A percentile compares a stretch with the other conserved stretches of the same genome.
phyloP scores from a whole-genome alignment of 2,329 filamentous ascomycete species.

The Leptographium galeiforme region DNA sequence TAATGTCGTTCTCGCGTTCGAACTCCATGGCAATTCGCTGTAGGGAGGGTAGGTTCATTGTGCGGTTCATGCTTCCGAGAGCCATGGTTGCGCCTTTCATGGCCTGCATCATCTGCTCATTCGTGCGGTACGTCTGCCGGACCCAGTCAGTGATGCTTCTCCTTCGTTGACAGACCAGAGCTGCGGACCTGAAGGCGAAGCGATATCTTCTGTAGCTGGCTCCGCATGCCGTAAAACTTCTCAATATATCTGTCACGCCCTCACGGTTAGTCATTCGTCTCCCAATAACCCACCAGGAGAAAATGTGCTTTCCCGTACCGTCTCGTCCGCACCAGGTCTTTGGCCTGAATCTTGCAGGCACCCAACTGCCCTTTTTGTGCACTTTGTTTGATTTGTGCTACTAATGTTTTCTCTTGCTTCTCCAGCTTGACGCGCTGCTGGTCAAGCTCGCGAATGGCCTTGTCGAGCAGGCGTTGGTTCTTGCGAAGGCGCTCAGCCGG shows the following conservation, averaged over 20 bases:
- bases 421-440: conserved; percentile 91
- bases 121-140: conserved; percentile 78
- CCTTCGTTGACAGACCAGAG: background rate
- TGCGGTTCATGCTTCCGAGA: conserved; percentile 90
- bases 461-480: conserved; percentile 93
- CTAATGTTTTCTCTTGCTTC: conserved; percentile 96
- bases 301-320: conserved; percentile 31
- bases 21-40: conserved; percentile 99
- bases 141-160: background rate
- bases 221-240: conserved; percentile 98
- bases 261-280: background rate
- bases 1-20: conserved; percentile 95
- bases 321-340: conserved; percentile 86
- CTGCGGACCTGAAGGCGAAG: conserved; percentile 70
- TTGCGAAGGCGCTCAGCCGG: conserved; percentile 81
- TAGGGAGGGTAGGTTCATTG: conserved; percentile 91
- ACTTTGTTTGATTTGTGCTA: conserved; percentile 93
- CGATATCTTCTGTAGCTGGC: conserved; percentile 90
- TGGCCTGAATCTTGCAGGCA: conserved; percentile 96
- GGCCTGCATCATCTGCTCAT: conserved; percentile 99
- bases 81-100: conserved; percentile 97
- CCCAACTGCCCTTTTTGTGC: conserved; percentile 97
- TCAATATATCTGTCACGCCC: conserved; percentile 60
- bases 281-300: background rate
- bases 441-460: conserved; percentile 92